Evolutionary conservation across 1,284 basidiomycete genomes (phyloP).

Genomic region (Marasmius fiardii): DNA sequence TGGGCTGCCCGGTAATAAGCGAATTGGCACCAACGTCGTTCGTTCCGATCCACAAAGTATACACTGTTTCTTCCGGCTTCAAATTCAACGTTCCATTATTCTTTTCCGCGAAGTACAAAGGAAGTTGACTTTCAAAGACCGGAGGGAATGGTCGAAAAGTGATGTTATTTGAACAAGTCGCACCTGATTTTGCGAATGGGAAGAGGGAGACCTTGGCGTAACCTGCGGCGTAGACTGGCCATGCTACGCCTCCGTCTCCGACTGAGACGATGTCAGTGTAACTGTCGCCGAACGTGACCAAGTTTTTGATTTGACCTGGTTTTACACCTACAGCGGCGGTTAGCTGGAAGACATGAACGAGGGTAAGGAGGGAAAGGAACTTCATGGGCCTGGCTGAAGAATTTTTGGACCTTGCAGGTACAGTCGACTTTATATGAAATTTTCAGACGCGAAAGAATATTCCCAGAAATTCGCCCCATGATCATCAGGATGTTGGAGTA

Average conservation of each 20-base stretch:
- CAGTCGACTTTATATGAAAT: neutral
- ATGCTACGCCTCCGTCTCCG: conserved; percentile 21
- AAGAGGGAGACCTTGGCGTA: conserved; percentile 34
- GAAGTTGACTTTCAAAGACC: conserved; percentile 39
- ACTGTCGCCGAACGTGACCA: conserved; percentile 43
- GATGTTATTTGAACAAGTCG: conserved; percentile 42
- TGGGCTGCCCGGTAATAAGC: conserved; percentile 33
- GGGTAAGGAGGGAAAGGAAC: neutral
- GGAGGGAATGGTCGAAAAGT: conserved; percentile 40
- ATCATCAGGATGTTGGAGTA: no score
- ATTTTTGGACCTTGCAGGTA: neutral
- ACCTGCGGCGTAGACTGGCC: conserved; percentile 38
- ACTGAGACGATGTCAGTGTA: conserved; percentile 31
- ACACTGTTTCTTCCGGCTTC: conserved; percentile 32
- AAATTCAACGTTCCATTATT: conserved; percentile 27
- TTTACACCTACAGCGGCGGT: conserved; percentile 4
- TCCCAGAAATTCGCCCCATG: no score
- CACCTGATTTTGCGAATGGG: conserved; percentile 41
- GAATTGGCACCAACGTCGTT: conserved; percentile 40
- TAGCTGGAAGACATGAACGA: neutral
- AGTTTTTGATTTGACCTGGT: conserved; percentile 27
- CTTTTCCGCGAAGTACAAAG: conserved; percentile 28
- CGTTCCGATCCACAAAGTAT: conserved; percentile 45
- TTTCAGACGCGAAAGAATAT: neutral
- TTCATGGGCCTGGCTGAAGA: neutral